Percentiles rank a stretch among this genome's conserved stretches.
These are phyloP conservation scores for Pseudozyma thailandica DNA, from an alignment of 1,284 basidiomycete species.

Conservation along the genomic window DNA sequence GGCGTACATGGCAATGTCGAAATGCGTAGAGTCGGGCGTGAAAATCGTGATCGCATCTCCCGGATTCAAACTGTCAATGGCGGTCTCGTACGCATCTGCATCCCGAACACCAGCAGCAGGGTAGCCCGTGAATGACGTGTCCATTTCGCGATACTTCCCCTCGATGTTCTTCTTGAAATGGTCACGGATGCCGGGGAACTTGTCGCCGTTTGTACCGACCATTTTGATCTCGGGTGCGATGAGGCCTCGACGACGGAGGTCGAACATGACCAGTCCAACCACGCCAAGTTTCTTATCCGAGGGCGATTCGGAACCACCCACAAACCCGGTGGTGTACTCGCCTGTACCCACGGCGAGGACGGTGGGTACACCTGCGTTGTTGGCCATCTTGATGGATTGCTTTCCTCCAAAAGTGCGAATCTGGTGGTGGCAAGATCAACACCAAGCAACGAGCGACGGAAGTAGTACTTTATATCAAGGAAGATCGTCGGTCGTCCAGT, in stretches of 20 bases:
- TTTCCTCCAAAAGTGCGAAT: too few relatives aligned
- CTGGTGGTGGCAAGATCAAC: too few relatives aligned
- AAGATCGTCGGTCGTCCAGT: too few relatives aligned
- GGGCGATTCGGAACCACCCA: conserved; percentile 85
- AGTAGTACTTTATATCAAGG: too few relatives aligned
- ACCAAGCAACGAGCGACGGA: too few relatives aligned
- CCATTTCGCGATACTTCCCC: conserved; percentile 84
- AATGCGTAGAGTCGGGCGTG: conserved; percentile 82
- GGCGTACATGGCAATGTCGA: conserved; percentile 84
- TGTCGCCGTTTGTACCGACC: conserved; percentile 83
- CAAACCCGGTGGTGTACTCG: conserved; percentile 87
- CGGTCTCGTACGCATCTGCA: conserved; percentile 84
- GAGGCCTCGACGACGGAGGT: conserved; percentile 85
- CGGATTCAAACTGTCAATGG: conserved; percentile 81
- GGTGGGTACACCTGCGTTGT: conserved; percentile 28
- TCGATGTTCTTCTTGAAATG: conserved; percentile 86
- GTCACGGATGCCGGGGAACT: conserved; percentile 83
- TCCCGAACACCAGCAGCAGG: conserved; percentile 78
- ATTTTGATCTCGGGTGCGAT: conserved; percentile 77
- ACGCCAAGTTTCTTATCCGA: conserved; percentile 91
- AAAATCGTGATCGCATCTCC: conserved; percentile 89
- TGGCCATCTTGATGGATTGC: conserved; percentile 1
- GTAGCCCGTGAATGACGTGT: conserved; percentile 82
- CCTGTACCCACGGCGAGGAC: conserved; percentile 48
- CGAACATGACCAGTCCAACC: conserved; percentile 87